Percentiles rank a stretch among this genome's conserved stretches.
These are phyloP conservation scores for Stramenopiles sp. DNA, from an alignment of 352 stramenopile species.

Conservation along the genomic window DNA sequence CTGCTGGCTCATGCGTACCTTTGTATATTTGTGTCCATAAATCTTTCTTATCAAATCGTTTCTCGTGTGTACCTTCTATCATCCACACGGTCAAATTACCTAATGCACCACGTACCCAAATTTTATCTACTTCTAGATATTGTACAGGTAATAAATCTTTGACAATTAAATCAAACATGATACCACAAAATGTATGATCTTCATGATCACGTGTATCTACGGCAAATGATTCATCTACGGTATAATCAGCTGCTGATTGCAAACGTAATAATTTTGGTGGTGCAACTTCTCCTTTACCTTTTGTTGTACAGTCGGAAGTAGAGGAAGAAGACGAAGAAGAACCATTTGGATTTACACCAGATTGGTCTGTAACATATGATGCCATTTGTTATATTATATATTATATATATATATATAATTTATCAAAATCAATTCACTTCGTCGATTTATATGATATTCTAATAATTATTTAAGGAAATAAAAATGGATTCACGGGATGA, in stretches of 20 bases:
- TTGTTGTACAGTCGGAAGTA: neutral
- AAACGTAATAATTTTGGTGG: neutral
- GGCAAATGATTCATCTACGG: neutral
- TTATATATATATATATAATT: too few relatives aligned
- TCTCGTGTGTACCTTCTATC: conserved; percentile 4
- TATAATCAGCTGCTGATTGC: neutral
- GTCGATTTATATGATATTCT: too few relatives aligned
- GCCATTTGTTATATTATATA: too few relatives aligned
- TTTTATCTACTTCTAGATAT: conserved; percentile 31
- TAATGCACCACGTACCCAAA: conserved; percentile 33
- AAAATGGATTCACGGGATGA: too few relatives aligned
- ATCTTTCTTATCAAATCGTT: neutral
- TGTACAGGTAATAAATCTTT: conserved; percentile 35
- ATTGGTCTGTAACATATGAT: neutral
- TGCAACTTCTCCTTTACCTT: neutral
- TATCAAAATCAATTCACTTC: too few relatives aligned
- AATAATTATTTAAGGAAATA: too few relatives aligned
- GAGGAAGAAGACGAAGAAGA: neutral
- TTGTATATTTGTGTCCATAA: conserved; percentile 9
- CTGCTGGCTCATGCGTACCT: too few relatives aligned
- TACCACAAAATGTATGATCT: conserved; percentile 26
- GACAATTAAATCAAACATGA: conserved; percentile 45
- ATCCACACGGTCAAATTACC: conserved; percentile 33
- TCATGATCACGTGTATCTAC: neutral
- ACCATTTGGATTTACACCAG: neutral